Conservation (phyloP, 371 early-diverging fungal genomes). For the Capniomyces stellatus region DNA sequence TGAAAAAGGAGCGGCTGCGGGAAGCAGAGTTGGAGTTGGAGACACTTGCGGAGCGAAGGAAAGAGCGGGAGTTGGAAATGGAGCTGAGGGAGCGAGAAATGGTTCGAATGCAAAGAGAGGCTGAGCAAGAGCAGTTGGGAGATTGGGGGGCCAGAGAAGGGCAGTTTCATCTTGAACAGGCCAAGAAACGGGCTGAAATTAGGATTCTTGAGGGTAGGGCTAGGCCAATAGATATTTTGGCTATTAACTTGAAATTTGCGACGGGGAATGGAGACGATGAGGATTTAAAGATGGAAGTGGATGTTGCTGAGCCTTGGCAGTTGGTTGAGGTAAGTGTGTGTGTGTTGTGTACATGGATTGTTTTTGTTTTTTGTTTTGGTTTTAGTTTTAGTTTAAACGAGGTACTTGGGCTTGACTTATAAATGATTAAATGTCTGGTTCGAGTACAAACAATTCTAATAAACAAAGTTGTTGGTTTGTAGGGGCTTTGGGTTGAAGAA, state of each 20-base stretch:
- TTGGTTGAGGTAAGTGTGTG: conserved; percentile 44
- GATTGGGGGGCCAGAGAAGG: conserved; percentile 89
- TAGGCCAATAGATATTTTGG: conserved; percentile 81
- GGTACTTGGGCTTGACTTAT: too few relatives aligned
- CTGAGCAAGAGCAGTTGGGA: conserved; percentile 70
- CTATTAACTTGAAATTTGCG: conserved; percentile 67
- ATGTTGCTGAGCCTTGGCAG: conserved; percentile 69
- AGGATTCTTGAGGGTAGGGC: conserved; percentile 71
- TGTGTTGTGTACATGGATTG: background rate
- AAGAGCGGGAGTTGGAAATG: conserved; percentile 63
- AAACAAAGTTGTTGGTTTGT: too few relatives aligned
- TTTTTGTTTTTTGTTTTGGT: background rate
- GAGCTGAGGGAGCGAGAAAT: conserved; percentile 66
- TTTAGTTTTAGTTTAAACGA: background rate
- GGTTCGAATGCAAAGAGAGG: conserved; percentile 49
- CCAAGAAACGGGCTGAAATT: conserved; percentile 76
- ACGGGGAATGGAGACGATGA: conserved; percentile 27
- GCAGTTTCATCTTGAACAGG: conserved; percentile 78
- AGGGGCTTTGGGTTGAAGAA: conserved; percentile 42
- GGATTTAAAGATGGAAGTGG: conserved; percentile 58
- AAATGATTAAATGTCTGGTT: too few relatives aligned
- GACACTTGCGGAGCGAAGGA: conserved; percentile 55
- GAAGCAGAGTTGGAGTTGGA: conserved; percentile 64
- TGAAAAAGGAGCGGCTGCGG: conserved; percentile 41
- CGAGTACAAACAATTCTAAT: too few relatives aligned